Evolutionary conservation across 306 rosid species (phyloP), one percentile per base, ranked within the genome.

Genomic region (Myrica gale): DNA sequence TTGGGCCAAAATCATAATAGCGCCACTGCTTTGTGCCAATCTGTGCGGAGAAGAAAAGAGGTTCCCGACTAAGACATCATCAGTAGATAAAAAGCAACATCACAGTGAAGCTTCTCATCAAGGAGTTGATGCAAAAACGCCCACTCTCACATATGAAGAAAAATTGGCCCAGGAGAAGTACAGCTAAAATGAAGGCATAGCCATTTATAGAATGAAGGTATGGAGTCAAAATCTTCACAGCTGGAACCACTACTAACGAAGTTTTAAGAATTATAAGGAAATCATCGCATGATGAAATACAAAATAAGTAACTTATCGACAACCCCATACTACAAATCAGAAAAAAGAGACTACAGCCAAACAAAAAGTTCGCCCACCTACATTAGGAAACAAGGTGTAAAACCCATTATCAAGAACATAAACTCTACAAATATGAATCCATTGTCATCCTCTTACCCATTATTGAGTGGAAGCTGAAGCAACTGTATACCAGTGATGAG

Each of bases 21-120:
- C 96, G 90, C 99, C 99, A 90, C 79, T 92, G 96, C 78, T 90
- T 96, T 10, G 92, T 90, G 76, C 99, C 99, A 88, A 92, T 92
- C 99, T 96, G 82, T 50, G 81, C 79, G 54, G 68, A 21, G 76
- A 55, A 2, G 9, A 41, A 9, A 57, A 19, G 21, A 57, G 60
- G 10, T 2, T 7, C 71, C 52, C n/a, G 37, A 5, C 55, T 42
- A 61, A 66, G 45, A 56, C 12, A 66, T 23, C 51, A 77, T 52
- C 44, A 43, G 52, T 50, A n/a, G 46, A 6, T 15, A 76, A 53
- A 46, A 52, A 13, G 66, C 15, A 41, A n/a, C 6, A 66, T 16
- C 15, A 41, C 2, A 43, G 8, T 61, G 43, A 61, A 61, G 9
- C 19, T 60, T 60, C 44, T 61, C 8, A 61, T 32, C n/a, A 32